Evolutionary conservation across 2,329 filamentous ascomycete genomes (phyloP).

Genomic region (Fusarium agapanthi): DNA sequence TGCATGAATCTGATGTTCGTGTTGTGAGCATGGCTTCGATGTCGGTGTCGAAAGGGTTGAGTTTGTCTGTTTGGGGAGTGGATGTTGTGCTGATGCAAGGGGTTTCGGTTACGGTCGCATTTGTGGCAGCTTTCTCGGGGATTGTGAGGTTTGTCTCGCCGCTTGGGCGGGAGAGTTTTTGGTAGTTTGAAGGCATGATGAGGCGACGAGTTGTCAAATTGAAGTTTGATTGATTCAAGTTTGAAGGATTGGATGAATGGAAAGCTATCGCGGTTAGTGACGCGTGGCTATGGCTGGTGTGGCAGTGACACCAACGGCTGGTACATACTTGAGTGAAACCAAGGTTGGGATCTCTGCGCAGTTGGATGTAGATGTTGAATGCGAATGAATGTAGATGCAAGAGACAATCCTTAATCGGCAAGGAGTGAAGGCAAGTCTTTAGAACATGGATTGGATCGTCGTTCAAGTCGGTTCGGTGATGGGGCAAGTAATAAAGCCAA

Average conservation of each 20-base stretch:
- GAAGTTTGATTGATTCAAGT: too few relatives aligned
- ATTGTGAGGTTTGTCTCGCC: conserved; percentile 36
- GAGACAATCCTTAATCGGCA: conserved; percentile 1
- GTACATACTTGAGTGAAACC: conserved; percentile 26
- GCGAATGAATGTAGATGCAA: not conserved
- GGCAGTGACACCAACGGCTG: conserved; percentile 26
- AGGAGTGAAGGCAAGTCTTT: conserved; percentile 13
- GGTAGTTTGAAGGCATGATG: conserved; percentile 42
- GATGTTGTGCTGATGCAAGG: conserved; percentile 51
- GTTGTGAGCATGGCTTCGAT: conserved; percentile 61
- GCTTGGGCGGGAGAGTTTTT: conserved; percentile 39
- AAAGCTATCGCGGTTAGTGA: conserved; percentile 19
- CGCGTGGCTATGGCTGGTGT: conserved; percentile 27
- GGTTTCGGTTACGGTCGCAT: conserved; percentile 35
- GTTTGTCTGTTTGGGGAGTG: conserved; percentile 54
- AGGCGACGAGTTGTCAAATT: not conserved
- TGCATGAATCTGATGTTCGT: conserved; percentile 40
- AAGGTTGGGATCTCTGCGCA: not conserved
- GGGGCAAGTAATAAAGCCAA: conserved; percentile 18
- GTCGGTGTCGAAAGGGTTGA: conserved; percentile 66
- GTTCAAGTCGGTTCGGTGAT: conserved; percentile 8
- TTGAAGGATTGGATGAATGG: not conserved
- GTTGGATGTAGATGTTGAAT: not conserved
- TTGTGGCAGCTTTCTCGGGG: conserved; percentile 45
- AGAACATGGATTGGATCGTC: conserved; percentile 28